Conservation (phyloP, 2,329 filamentous ascomycete genomes). For the Diaporthe sp. region DNA sequence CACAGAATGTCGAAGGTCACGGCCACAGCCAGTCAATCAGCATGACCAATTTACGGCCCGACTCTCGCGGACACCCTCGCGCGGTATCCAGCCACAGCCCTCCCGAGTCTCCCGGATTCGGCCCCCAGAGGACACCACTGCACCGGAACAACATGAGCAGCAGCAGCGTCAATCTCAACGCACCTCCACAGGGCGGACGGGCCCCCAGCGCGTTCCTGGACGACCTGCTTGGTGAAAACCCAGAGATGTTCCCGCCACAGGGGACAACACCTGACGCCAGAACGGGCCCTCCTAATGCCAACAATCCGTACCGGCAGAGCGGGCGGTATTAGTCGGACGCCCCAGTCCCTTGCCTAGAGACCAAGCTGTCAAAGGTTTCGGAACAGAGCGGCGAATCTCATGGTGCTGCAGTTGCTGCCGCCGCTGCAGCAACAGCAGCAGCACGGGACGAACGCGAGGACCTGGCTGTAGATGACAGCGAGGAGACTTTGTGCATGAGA, state of each 20-base stretch:
- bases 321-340: constrained; percentile 43
- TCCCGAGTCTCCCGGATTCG: constrained; percentile 74
- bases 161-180: constrained; percentile 77
- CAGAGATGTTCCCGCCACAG: constrained; percentile 63
- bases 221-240: constrained; percentile 86
- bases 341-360: constrained; percentile 34
- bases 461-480: constrained; percentile 27
- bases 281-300: constrained; percentile 47
- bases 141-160: constrained; percentile 65
- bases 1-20: constrained; percentile 60
- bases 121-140: constrained; percentile 55
- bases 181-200: constrained; percentile 73
- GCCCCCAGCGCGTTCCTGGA: constrained; percentile 93
- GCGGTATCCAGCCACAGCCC: constrained; percentile 66
- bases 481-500: constrained; percentile 1
- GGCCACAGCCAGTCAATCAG: constrained; percentile 69
- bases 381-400: constrained; percentile 38
- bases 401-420: not conserved
- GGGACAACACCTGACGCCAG: constrained; percentile 43
- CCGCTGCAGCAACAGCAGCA: not conserved
- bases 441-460: not conserved
- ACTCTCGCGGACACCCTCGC: constrained; percentile 66
- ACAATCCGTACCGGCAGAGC: constrained; percentile 40
- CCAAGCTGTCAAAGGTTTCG: constrained; percentile 40
- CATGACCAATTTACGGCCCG: constrained; percentile 72